Percentiles rank a stretch among this genome's conserved stretches.
Conservation (phyloP, 768 basidiomycete genomes). For the Candolleomyces eurysporus region DNA sequence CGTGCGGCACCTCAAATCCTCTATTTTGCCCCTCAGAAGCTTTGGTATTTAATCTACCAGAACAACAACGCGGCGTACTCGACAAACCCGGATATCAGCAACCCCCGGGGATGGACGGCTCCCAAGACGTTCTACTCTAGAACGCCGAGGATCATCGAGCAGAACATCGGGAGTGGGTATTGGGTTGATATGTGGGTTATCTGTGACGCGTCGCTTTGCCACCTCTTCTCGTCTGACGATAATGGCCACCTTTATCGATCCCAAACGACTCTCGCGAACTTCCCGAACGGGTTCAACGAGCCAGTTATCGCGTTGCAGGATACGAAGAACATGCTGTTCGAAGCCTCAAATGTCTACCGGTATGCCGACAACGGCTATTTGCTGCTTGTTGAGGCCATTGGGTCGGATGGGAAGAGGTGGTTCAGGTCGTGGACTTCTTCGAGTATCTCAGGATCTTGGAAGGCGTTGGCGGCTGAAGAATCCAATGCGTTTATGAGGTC, state of each 20-base stretch:
- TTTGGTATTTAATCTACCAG: slow-evolving; percentile 20
- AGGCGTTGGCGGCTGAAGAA: slow-evolving; percentile 8
- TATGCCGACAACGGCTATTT: slow-evolving; percentile 9
- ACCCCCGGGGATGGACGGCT: slow-evolving; percentile 17
- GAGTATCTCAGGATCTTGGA: slow-evolving; percentile 13
- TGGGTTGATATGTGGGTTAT: slow-evolving; percentile 25
- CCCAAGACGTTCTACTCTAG: slow-evolving; percentile 14
- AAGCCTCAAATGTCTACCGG: slow-evolving; percentile 16
- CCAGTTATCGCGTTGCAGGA: slow-evolving; percentile 19
- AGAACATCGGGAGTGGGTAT: slow-evolving; percentile 17
- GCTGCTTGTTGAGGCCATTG: slow-evolving; percentile 18
- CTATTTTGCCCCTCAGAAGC: slow-evolving; percentile 19
- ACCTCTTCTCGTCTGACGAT: slow-evolving; percentile 21
- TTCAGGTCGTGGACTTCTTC: slow-evolving; percentile 18
- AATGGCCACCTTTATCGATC: slow-evolving; percentile 21
- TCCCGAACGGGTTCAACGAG: slow-evolving; percentile 17
- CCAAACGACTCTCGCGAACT: slow-evolving; percentile 15
- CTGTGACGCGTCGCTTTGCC: slow-evolving; percentile 17
- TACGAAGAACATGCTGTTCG: slow-evolving; percentile 13
- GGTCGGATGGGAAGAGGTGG: slow-evolving; percentile 11
- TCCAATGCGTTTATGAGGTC: slow-evolving; percentile 15
- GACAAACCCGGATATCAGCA: slow-evolving; percentile 17
- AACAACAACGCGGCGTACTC: slow-evolving; percentile 17
- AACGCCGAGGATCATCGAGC: slow-evolving; percentile 12
- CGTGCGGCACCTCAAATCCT: slow-evolving; percentile 17